Evolutionary conservation across 208 protist genomes (phyloP), one percentile per base, ranked within the genome.

Genomic region (Acanthamoeba lenticulata): DNA sequence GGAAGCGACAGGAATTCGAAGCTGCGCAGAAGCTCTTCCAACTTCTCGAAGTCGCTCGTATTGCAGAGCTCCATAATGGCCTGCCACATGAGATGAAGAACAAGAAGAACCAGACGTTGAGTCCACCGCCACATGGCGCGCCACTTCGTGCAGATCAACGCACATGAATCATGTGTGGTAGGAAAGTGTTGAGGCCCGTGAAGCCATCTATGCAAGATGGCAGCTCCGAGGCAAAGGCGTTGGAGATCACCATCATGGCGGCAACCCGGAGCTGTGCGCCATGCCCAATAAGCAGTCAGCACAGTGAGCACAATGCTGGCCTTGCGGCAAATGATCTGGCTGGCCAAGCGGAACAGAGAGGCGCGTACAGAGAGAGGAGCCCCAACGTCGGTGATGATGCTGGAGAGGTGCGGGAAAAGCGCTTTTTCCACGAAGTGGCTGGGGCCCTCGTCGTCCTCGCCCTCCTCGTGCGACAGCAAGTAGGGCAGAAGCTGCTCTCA

Each of bases 11-110:
- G 42, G 44, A 36, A 27, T 9, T 85, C 74, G 36, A 85, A 85
- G 36, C 74, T 85, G 11, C 74, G 74, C 21, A 85, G 74, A 17
- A 85, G 42, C 74, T 85, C 74, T n/a, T 85, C 74, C 42, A 85
- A 40, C 74, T 85, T 85, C 27, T 85, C 74, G 27, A 36, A 85
- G 24, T 85, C 74, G 17, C 74, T 40, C 29, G 36, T n/a, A 36
- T 29, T 29, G 44, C 15, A 34, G 44, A 85, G 74, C 44, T 55
- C 42, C 29, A 19, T 27, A 27, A 81, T 47, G 34, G 72, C 42
- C 72, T 81, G 72, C 19, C n/a, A 45, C 27, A 45, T 45, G 27
- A 44, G 67, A 7, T 38, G 17, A 79, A n/a, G 17, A 72, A 57
- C 19, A 9, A 67, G 57, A 67, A 32, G n/a, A 21, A 5, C 4